phyloP scores from a whole-genome alignment of 2,329 filamentous ascomycete genomes.

The Calonectria pauciramosa region DNA sequence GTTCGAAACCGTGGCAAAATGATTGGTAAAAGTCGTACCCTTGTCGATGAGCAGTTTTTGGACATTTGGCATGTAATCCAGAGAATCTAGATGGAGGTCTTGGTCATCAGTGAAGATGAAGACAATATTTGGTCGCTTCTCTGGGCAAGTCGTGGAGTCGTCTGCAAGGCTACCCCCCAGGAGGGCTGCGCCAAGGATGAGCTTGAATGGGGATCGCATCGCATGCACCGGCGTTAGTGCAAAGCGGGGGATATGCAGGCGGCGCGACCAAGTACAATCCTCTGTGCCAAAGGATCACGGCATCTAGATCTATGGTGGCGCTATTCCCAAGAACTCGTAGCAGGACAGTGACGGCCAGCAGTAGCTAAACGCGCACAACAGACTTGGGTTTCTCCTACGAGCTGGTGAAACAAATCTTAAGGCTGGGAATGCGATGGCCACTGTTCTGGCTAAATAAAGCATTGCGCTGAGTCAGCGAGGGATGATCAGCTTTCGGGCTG shows the following conservation, averaged over 20 bases:
- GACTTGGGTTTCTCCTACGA: background rate
- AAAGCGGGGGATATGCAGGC: background rate
- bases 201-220: background rate
- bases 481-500: background rate
- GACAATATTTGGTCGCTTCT: conserved; percentile 20
- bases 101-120: conserved; percentile 29
- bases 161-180: background rate
- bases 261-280: background rate
- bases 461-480: background rate
- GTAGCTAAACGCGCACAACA: background rate
- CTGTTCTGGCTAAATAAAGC: background rate
- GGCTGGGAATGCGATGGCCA: background rate
- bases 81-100: conserved; percentile 21
- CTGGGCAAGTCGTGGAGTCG: conserved; percentile 4
- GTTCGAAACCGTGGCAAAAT: conserved; percentile 25
- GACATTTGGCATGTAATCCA: conserved; percentile 22
- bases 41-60: conserved; percentile 16
- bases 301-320: background rate
- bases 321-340: background rate
- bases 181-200: background rate
- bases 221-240: background rate
- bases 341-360: no score
- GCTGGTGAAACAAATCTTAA: background rate
- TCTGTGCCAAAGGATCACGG: background rate
- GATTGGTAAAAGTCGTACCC: conserved; percentile 15